Evolutionary conservation across 2,329 filamentous ascomycete species (phyloP), one percentile per base, ranked within the genome.

Genomic region (Catunica adiposa): DNA sequence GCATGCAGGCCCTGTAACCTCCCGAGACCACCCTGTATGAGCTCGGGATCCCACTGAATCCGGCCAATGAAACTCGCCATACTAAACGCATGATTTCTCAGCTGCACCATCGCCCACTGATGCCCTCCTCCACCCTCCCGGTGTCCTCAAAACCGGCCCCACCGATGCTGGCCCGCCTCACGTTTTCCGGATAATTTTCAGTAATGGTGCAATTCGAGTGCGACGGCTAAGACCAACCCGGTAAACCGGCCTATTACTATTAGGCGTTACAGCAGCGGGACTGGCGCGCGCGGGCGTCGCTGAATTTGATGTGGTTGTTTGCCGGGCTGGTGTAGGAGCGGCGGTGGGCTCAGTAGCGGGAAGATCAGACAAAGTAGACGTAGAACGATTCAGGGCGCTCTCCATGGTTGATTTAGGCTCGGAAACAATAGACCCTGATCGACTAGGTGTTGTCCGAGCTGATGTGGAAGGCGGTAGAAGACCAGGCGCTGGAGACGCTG

Each of bases 151-250:
- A n/a, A 11, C 29, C 38, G 38, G 38, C 38, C 38, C 38, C 40
- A 44, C 44, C 22, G 9, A 48, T 22, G 9, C 17, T 9, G 4
- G 17, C 22, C n/a, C 31, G 11, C 17, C 42, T 58, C 56, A 54
- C 62, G 59, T 65, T 62, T 75, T 76, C 56, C 68, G 70, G 54
- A 77, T 60, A 22, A 68, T 68, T 63, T 77, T 77, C 25, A 78
- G 65, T 54, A 78, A 62, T 26, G 75, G 73, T 37, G 74, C 72
- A 58, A 78, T 76, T 57, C 71, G 68, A 17, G 69, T 69, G 61
- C 64, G 68, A 63, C 70, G 76, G 65, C 74, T 77, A 60, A 77
- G 63, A 2, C 75, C 75, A 55, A 78, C 73, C 15, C 75, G 68
- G 59, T 73, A 75, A 15, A 69, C 60, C 15, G 72, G 72, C 59